These are phyloP conservation scores for Penicillium salamii DNA, from an alignment of 495 filamentous ascomycete genomes.

Conservation along the genomic window DNA sequence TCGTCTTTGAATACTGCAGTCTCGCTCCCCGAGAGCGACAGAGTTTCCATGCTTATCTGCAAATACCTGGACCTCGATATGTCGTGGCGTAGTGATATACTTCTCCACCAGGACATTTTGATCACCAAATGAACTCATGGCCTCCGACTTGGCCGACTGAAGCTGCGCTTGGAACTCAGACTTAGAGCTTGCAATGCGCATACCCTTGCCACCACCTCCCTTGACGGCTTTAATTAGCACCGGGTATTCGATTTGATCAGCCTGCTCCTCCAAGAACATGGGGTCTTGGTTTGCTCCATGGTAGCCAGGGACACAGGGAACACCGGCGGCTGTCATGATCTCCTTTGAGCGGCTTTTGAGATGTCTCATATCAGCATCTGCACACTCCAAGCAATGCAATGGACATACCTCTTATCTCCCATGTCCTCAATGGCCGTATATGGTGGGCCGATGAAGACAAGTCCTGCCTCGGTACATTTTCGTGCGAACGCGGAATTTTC, in stretches of 20 bases:
- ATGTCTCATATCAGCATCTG: neutral
- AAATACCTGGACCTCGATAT: constrained; percentile 98
- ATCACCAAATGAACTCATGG: constrained; percentile 87
- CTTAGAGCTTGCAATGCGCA: constrained; percentile 80
- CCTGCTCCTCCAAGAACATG: constrained; percentile 65
- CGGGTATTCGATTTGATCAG: constrained; percentile 80
- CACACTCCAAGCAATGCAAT: neutral
- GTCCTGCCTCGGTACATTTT: constrained; percentile 83
- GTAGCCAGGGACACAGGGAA: constrained; percentile 95
- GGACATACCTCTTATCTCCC: constrained; percentile 82
- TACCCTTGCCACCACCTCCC: constrained; percentile 97
- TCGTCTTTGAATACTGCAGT: constrained; percentile 81
- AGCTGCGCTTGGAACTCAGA: constrained; percentile 80
- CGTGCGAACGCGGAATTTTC: constrained; percentile 91
- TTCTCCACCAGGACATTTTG: constrained; percentile 97
- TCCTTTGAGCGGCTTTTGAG: constrained; percentile 71
- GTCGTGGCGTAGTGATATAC: constrained; percentile 89
- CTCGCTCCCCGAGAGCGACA: constrained; percentile 79
- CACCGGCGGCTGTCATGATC: constrained; percentile 90
- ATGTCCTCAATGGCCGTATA: constrained; percentile 92
- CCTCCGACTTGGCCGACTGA: constrained; percentile 84
- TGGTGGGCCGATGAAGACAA: constrained; percentile 93
- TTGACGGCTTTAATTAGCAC: constrained; percentile 97
- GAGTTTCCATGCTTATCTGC: constrained; percentile 86
- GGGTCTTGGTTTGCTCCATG: constrained; percentile 84